Evolutionary conservation across 1,284 basidiomycete species (phyloP).

Genomic region (Ceratobasidium sp.): DNA sequence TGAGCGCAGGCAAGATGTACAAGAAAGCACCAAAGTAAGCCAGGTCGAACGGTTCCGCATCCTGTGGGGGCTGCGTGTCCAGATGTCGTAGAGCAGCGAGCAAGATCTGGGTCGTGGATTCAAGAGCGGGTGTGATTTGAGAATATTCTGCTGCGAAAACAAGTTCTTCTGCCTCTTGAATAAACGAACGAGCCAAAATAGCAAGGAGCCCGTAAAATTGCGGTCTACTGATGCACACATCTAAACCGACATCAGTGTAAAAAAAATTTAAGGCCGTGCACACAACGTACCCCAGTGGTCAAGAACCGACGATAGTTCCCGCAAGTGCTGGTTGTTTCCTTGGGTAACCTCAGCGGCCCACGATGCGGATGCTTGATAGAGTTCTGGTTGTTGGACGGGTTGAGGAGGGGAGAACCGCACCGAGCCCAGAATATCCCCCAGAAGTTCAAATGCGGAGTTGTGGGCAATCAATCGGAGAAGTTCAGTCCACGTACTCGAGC

Average conservation of each 20-base stretch:
- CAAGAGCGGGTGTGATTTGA: neutral
- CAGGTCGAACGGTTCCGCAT: neutral
- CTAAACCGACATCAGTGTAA: neutral
- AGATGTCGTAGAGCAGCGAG: neutral
- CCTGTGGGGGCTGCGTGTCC: neutral
- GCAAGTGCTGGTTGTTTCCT: constrained; percentile 6
- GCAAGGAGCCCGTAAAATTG: constrained; percentile 13
- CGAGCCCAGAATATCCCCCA: constrained; percentile 3
- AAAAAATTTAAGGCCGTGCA: neutral
- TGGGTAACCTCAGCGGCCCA: constrained; percentile 4
- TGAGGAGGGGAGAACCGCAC: neutral
- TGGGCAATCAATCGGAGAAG: neutral
- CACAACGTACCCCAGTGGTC: constrained; percentile 26
- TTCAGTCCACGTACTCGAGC: neutral
- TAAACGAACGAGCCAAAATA: neutral
- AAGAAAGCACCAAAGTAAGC: neutral
- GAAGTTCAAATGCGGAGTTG: neutral
- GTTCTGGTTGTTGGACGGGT: neutral
- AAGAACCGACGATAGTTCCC: neutral
- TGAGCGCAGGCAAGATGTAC: neutral
- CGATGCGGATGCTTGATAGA: neutral
- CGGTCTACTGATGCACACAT: constrained; percentile 9
- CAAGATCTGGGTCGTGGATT: neutral
- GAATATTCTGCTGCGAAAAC: neutral
- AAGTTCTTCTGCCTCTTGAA: neutral